phyloP scores from a whole-genome alignment of 2,329 filamentous ascomycete genomes.

The Epichloe amarillans region DNA sequence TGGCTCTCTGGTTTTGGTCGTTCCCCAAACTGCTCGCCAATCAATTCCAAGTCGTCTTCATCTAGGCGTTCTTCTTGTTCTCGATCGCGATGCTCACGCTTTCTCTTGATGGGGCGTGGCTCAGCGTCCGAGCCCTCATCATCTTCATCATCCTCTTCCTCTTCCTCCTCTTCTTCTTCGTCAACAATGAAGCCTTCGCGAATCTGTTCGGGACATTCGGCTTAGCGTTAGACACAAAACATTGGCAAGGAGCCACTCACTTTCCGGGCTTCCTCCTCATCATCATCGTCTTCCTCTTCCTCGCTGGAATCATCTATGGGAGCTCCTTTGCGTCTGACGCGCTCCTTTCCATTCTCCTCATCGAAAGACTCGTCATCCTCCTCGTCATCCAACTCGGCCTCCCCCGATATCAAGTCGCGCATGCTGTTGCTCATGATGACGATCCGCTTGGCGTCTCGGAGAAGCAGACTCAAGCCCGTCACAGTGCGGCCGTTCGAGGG shows the following conservation, averaged over 20 bases:
- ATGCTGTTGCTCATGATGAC: slow-evolving; percentile 48
- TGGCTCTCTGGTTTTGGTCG: slow-evolving; percentile 50
- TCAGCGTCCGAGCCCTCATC: slow-evolving; percentile 41
- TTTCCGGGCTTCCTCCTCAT: slow-evolving; percentile 69
- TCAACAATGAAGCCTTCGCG: slow-evolving; percentile 85
- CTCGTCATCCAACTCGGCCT: slow-evolving; percentile 75
- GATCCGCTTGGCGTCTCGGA: slow-evolving; percentile 2
- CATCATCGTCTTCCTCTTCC: slow-evolving; percentile 85
- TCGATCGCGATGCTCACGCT: slow-evolving; percentile 62
- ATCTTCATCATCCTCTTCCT: slow-evolving; percentile 51
- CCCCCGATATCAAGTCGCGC: slow-evolving; percentile 68
- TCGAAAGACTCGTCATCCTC: slow-evolving; percentile 76
- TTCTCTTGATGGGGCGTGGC: slow-evolving; percentile 50
- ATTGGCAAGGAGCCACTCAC: slow-evolving; percentile 27
- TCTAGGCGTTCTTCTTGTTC: slow-evolving; percentile 83
- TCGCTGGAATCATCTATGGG: slow-evolving; percentile 72
- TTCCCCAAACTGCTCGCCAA: slow-evolving; percentile 65
- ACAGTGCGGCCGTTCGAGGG: background rate
- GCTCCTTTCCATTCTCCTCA: slow-evolving; percentile 55
- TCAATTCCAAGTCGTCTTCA: slow-evolving; percentile 91
- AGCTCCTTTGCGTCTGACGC: slow-evolving; percentile 24
- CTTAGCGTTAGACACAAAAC: background rate
- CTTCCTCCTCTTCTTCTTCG: slow-evolving; percentile 55
- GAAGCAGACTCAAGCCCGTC: background rate
- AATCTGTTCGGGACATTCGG: slow-evolving; percentile 39